phyloP scores from a whole-genome alignment of 179 eudicot species.

The Spinacia oleracea region DNA sequence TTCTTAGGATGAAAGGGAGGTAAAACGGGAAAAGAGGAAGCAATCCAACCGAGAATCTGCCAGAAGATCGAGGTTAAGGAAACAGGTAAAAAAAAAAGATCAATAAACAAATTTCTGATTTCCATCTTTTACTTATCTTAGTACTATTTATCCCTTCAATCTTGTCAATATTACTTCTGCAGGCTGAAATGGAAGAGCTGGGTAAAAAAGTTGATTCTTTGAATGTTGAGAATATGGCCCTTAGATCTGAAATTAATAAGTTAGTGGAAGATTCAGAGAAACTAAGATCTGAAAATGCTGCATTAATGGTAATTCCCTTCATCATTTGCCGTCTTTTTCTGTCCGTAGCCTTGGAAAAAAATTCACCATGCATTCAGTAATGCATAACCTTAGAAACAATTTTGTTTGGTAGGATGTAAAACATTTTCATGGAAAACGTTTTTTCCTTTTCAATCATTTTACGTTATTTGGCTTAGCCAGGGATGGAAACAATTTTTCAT shows the following conservation, averaged over 20 bases:
- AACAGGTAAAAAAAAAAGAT: slow-evolving; percentile 52
- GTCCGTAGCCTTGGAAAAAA: no score
- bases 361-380: no score
- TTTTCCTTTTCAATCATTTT: no score
- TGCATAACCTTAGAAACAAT: no score
- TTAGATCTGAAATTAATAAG: slow-evolving; percentile 69
- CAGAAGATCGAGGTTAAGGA: slow-evolving; percentile 89
- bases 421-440: no score
- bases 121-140: neutral
- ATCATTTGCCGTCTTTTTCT: neutral
- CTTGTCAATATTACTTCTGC: slow-evolving; percentile 7
- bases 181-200: slow-evolving; percentile 94
- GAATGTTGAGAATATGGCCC: slow-evolving; percentile 69
- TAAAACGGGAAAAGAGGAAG: slow-evolving; percentile 88
- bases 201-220: slow-evolving; percentile 65
- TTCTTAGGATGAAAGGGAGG: slow-evolving; percentile 69
- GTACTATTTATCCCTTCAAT: neutral
- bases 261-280: slow-evolving; percentile 62
- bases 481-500: no score
- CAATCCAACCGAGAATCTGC: slow-evolving; percentile 98
- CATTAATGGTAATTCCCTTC: slow-evolving; percentile 46
- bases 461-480: no score
- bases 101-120: neutral
- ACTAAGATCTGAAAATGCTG: slow-evolving; percentile 66
- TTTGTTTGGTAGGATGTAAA: no score